phyloP scores from a whole-genome alignment of 345 rosid species.

The Brassica rapa region DNA sequence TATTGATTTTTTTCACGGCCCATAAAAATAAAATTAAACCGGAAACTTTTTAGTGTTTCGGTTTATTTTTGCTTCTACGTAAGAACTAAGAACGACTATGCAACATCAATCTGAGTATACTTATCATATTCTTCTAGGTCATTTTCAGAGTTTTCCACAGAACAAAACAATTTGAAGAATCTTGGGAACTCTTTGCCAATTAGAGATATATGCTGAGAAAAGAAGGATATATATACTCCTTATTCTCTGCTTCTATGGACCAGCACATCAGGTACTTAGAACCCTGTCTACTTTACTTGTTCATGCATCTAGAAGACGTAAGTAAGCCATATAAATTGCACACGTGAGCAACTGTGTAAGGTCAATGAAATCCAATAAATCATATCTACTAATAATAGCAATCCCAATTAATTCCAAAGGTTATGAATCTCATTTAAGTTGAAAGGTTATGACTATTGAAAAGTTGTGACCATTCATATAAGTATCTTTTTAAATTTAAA shows the following conservation, averaged over 20 bases:
- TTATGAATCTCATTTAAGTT: no score
- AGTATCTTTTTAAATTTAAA: no score
- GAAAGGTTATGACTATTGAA: no score
- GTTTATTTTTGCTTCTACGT: conserved; percentile 9
- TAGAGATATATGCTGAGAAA: conserved; percentile 23
- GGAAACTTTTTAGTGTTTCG: background rate
- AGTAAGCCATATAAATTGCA: conserved; percentile 7
- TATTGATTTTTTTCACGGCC: background rate
- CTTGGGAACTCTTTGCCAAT: conserved; percentile 39
- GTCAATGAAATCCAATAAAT: conserved; percentile 15
- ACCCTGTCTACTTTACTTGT: conserved; percentile 11
- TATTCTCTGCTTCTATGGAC: conserved; percentile 34
- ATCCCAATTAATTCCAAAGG: no score
- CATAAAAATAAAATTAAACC: background rate
- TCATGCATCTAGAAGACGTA: conserved; percentile 19
- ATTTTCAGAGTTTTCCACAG: conserved; percentile 26
- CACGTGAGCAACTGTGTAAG: conserved; percentile 20
- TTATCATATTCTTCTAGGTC: conserved; percentile 31
- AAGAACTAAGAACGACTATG: conserved; percentile 5
- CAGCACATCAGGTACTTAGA: conserved; percentile 31
- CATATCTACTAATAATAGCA: no score
- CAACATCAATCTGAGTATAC: conserved; percentile 5
- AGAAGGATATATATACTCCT: conserved; percentile 1
- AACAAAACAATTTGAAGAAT: conserved; percentile 40
- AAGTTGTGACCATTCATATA: no score